These are phyloP conservation scores for Chaetothyriales sp. DNA, from an alignment of 2,329 filamentous ascomycete species.

Conservation along the genomic window DNA sequence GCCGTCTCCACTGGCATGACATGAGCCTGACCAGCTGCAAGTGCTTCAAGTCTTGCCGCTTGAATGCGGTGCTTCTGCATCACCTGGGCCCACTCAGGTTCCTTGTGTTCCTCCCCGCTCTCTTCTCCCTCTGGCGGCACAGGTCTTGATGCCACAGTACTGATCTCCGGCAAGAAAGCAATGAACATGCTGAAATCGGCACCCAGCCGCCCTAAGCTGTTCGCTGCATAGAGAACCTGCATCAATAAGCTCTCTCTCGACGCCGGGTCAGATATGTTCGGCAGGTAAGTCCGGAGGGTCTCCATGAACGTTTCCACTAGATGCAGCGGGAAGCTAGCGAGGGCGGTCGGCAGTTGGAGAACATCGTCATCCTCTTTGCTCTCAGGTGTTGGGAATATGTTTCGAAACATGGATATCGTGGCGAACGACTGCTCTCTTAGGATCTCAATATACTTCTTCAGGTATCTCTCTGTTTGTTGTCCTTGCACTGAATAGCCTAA, in stretches of 20 bases:
- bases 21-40: slow-evolving; percentile 14
- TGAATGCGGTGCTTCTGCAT: slow-evolving; percentile 18
- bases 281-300: slow-evolving; percentile 31
- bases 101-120: slow-evolving; percentile 54
- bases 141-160: slow-evolving; percentile 22
- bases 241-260: slow-evolving; percentile 33
- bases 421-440: slow-evolving; percentile 96
- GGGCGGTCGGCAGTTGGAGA: slow-evolving; percentile 52
- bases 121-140: slow-evolving; percentile 26
- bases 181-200: slow-evolving; percentile 87
- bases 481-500: slow-evolving; percentile 32
- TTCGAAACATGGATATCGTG: slow-evolving; percentile 86
- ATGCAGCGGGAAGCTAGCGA: slow-evolving; percentile 73
- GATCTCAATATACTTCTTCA: slow-evolving; percentile 93
- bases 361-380: slow-evolving; percentile 17
- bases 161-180: slow-evolving; percentile 36
- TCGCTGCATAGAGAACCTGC: slow-evolving; percentile 36
- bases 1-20: neutral
- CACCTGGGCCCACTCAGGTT: slow-evolving; percentile 16
- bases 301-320: slow-evolving; percentile 67
- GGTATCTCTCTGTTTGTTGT: slow-evolving; percentile 82
- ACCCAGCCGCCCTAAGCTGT: slow-evolving; percentile 74
- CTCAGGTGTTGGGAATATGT: slow-evolving; percentile 52
- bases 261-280: slow-evolving; percentile 27
- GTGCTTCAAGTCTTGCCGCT: slow-evolving; percentile 14